Evolutionary conservation across 2,329 filamentous ascomycete species (phyloP).

Genomic region (Aspergillus spinulosporus): DNA sequence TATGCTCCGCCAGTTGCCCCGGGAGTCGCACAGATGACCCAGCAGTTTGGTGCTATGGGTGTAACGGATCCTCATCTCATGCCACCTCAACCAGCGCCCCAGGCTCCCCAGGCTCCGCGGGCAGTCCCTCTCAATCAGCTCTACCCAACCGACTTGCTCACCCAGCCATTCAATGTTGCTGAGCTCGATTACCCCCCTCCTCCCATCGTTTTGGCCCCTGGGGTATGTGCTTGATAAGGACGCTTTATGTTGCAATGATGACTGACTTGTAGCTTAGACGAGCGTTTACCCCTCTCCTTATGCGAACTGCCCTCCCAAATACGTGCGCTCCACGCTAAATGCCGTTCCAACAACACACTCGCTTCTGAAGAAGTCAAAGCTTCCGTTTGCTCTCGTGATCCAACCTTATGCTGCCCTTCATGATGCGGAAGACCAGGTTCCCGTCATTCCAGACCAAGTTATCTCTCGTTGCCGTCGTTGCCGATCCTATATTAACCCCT

Average conservation of each 20-base stretch:
- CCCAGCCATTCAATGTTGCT: constrained; percentile 88
- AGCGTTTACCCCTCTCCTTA: constrained; percentile 88
- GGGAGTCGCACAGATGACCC: constrained; percentile 71
- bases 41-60: constrained; percentile 79
- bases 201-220: constrained; percentile 84
- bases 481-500: constrained; percentile 96
- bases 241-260: background rate
- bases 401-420: constrained; percentile 93
- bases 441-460: constrained; percentile 92
- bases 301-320: constrained; percentile 90
- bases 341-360: constrained; percentile 89
- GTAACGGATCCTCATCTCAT: constrained; percentile 60
- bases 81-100: constrained; percentile 26
- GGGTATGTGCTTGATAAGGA: constrained; percentile 62
- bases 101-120: constrained; percentile 51
- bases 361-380: constrained; percentile 91
- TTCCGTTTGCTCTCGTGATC: constrained; percentile 93
- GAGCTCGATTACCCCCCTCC: constrained; percentile 91
- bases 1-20: constrained; percentile 60
- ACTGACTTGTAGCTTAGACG: constrained; percentile 59
- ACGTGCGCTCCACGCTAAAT: constrained; percentile 92
- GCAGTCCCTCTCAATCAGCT: constrained; percentile 73
- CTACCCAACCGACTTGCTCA: constrained; percentile 86
- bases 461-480: constrained; percentile 96
- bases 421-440: constrained; percentile 86